A percentile compares a stretch with the other conserved stretches of the same genome.
Evolutionary conservation across 352 stramenopile species (phyloP).

Genomic region (Phytophthora macrochlamydospora): DNA sequence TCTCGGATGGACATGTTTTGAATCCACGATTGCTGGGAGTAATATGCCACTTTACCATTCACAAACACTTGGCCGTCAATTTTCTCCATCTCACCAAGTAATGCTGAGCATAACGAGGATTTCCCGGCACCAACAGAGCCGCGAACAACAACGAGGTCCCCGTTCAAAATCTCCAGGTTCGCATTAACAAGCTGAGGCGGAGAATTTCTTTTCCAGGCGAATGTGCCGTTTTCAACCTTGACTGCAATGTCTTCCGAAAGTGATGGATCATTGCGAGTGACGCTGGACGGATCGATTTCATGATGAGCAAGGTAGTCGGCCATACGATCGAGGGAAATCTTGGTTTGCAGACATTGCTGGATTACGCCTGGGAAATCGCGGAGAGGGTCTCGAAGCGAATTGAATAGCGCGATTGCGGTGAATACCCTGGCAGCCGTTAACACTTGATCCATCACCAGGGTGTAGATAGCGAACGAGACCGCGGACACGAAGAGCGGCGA

Average conservation of each 20-base stretch:
- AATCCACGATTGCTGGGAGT: slow-evolving; percentile 91
- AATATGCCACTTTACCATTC: slow-evolving; percentile 57
- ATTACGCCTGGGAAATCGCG: slow-evolving; percentile 35
- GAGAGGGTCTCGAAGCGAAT: slow-evolving; percentile 41
- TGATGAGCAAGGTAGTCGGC: slow-evolving; percentile 29
- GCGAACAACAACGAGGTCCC: slow-evolving; percentile 56
- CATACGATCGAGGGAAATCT: slow-evolving; percentile 41
- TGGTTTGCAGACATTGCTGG: slow-evolving; percentile 39
- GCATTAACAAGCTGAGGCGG: slow-evolving; percentile 33
- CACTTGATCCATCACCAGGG: slow-evolving; percentile 38
- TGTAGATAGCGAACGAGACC: slow-evolving; percentile 53
- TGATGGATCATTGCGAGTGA: slow-evolving; percentile 9
- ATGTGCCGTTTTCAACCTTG: slow-evolving; percentile 33
- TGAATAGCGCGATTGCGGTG: slow-evolving; percentile 53
- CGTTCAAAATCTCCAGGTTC: slow-evolving; percentile 40
- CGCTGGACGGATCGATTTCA: slow-evolving; percentile 28
- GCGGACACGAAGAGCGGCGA: slow-evolving; percentile 51
- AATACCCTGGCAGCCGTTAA: slow-evolving; percentile 62
- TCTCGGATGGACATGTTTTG: slow-evolving; percentile 92
- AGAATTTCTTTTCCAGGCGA: slow-evolving; percentile 29
- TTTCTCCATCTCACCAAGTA: slow-evolving; percentile 89
- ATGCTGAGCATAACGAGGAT: slow-evolving; percentile 49
- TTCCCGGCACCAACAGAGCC: slow-evolving; percentile 57
- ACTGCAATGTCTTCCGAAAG: slow-evolving; percentile 13
- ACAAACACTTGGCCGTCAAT: slow-evolving; percentile 38